Evolutionary conservation across 306 rosid genomes (phyloP).

Genomic region (Myrica gale): DNA sequence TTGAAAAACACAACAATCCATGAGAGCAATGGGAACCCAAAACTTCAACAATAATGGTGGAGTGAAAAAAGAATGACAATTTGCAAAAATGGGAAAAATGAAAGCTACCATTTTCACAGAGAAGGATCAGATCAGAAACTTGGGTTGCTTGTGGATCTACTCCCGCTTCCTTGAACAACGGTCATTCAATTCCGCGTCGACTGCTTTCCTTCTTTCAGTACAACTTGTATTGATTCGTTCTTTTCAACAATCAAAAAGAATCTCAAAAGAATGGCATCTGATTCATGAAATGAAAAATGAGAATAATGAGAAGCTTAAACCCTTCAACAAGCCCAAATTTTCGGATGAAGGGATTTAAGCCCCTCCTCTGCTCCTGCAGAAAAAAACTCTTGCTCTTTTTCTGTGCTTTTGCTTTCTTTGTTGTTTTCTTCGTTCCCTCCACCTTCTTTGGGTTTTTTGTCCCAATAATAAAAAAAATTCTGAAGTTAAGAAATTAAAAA

Average conservation of each 20-base stretch:
- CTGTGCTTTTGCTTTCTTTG: constrained; percentile 14
- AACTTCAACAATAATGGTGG: constrained; percentile 34
- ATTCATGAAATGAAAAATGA: constrained; percentile 13
- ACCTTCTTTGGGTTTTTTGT: constrained; percentile 35
- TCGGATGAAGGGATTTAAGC: constrained; percentile 43
- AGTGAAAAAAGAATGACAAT: neutral
- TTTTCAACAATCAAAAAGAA: constrained; percentile 26
- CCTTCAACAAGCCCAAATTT: constrained; percentile 42
- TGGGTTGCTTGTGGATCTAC: constrained; percentile 60
- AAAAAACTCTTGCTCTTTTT: constrained; percentile 10
- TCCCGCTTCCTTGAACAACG: constrained; percentile 28
- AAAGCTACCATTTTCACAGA: constrained; percentile 56
- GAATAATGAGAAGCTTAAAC: constrained; percentile 42
- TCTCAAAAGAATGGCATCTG: neutral
- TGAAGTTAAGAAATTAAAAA: constrained; percentile 34
- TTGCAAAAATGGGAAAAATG: constrained; percentile 6
- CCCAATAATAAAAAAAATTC: constrained; percentile 17
- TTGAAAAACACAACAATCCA: neutral
- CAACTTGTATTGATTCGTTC: constrained; percentile 22
- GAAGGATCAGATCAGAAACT: constrained; percentile 64
- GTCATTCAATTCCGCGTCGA: constrained; percentile 38
- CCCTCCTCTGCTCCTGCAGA: constrained; percentile 29
- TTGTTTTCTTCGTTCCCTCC: constrained; percentile 27
- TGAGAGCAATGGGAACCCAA: neutral
- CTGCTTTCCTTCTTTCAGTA: constrained; percentile 26